phyloP scores from a whole-genome alignment of 768 basidiomycete species.

The Russula vinacea region DNA sequence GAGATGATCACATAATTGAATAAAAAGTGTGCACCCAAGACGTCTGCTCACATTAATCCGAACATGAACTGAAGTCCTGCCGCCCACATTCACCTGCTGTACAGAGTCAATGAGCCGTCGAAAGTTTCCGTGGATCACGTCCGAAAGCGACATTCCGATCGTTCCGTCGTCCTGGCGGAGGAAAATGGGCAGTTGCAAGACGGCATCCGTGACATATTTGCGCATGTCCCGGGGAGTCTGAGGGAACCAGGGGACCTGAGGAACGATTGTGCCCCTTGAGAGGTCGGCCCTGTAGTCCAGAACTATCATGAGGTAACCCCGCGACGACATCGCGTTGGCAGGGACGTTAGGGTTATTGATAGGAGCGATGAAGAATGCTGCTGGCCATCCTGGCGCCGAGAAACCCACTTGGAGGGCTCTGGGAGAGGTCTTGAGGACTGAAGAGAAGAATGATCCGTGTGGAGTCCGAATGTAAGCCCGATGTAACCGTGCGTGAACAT shows the following conservation, averaged over 20 bases:
- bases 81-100: conserved; percentile 22
- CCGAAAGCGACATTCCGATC: conserved; percentile 26
- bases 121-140: conserved; percentile 27
- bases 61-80: conserved; percentile 27
- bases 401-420: conserved; percentile 19
- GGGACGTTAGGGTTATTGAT: conserved; percentile 3
- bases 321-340: conserved; percentile 24
- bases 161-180: conserved; percentile 27
- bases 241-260: conserved; percentile 26
- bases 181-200: conserved; percentile 28
- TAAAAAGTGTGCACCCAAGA: neutral
- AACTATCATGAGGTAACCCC: conserved; percentile 26
- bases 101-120: conserved; percentile 23
- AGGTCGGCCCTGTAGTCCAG: conserved; percentile 24
- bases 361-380: conserved; percentile 18
- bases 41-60: conserved; percentile 24
- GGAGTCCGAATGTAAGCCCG: conserved; percentile 13
- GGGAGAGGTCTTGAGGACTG: conserved; percentile 18
- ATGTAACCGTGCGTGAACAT: conserved; percentile 23
- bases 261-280: conserved; percentile 21
- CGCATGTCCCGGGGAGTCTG: conserved; percentile 25
- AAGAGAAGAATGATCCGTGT: conserved; percentile 20
- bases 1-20: neutral
- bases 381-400: conserved; percentile 26
- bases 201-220: conserved; percentile 27